Evolutionary conservation across 768 basidiomycete species (phyloP).

Genomic region (Ephemerocybe angulata): DNA sequence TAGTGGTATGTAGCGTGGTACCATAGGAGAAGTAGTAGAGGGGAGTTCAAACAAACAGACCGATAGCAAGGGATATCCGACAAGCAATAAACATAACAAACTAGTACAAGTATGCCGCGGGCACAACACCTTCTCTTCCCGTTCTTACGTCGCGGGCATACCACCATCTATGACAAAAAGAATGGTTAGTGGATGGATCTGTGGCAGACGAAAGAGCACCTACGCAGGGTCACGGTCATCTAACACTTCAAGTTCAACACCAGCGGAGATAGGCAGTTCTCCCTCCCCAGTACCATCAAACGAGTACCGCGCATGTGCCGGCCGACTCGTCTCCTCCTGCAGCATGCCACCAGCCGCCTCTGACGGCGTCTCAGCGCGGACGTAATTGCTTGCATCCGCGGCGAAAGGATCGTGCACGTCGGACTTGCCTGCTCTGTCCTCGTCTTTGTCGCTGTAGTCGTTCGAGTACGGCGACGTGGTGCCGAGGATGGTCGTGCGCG

Average conservation of each 20-base stretch:
- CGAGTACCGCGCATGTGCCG: conserved; percentile 77
- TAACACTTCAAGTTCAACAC: conserved; percentile 69
- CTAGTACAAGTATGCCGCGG: conserved; percentile 88
- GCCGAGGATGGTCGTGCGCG: conserved; percentile 77
- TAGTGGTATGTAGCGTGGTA: conserved; percentile 12
- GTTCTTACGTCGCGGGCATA: conserved; percentile 78
- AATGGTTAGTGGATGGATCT: background rate
- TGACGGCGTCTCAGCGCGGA: conserved; percentile 78
- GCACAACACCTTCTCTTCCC: conserved; percentile 86
- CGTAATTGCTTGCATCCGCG: conserved; percentile 72
- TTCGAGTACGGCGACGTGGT: conserved; percentile 34
- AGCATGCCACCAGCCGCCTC: conserved; percentile 64
- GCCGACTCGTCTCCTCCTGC: conserved; percentile 66
- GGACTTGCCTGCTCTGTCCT: conserved; percentile 35
- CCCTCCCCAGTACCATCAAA: conserved; percentile 79
- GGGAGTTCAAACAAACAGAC: background rate
- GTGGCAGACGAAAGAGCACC: conserved; percentile 28
- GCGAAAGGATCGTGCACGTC: conserved; percentile 56
- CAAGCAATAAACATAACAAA: conserved; percentile 17
- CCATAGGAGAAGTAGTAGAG: conserved; percentile 7
- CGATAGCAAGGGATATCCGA: background rate
- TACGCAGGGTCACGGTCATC: conserved; percentile 81
- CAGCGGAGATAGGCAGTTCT: conserved; percentile 65
- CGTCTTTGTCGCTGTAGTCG: conserved; percentile 53
- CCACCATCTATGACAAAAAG: conserved; percentile 73